Evolutionary conservation across 1,284 basidiomycete genomes (phyloP), one percentile per base, ranked within the genome.

Genomic region (Laetiporus sulphureus): DNA sequence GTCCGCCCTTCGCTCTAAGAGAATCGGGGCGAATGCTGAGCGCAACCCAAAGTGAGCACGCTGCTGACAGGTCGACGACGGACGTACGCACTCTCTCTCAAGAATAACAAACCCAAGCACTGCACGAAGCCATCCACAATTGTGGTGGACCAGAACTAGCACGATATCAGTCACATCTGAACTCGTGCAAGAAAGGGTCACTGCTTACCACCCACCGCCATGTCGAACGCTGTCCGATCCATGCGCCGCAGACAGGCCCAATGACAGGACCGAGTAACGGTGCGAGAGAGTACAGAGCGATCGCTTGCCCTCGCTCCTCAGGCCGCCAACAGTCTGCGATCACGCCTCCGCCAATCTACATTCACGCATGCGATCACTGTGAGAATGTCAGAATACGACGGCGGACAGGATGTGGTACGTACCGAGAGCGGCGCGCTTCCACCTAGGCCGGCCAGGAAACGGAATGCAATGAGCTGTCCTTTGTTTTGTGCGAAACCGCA

Each of bases 401-500:
- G 25, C 25, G n/a, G n/a, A n/a, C 25, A 8, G 21, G 15, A 20
- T 36, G 19, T 6, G 12, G 7, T 2, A 51, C 67, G 33, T 51
- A 82, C 79, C 7, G 77, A 63, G 20, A 83, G 59, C 19, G 80
- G 76, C 2, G 80, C 76, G 50, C 77, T 79, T 13, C 81, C 78
- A 36, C 81, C 78, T 5, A 85, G 45, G 8, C 82, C 77, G 2
- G 84, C 60, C 16, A 86, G 58, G 48, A 86, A 73, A 29, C 82
- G 72, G 55, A 86, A 87, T 0, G 65, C 77, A 25, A 83, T 72
- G 2, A 84, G 59, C 47, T 85, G 73, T 0, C 58, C 60, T 40
- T 68, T 66, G 39, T 66, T 82, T 38, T 72, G 70, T 0, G 82
- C 76, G 45, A 83, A 84, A 0, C 79, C 77, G 49, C 83, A 85